A percentile compares a stretch with the other conserved stretches of the same genome.
Conservation (phyloP, 2,329 filamentous ascomycete species). For the Colletotrichum cordylinicola region DNA sequence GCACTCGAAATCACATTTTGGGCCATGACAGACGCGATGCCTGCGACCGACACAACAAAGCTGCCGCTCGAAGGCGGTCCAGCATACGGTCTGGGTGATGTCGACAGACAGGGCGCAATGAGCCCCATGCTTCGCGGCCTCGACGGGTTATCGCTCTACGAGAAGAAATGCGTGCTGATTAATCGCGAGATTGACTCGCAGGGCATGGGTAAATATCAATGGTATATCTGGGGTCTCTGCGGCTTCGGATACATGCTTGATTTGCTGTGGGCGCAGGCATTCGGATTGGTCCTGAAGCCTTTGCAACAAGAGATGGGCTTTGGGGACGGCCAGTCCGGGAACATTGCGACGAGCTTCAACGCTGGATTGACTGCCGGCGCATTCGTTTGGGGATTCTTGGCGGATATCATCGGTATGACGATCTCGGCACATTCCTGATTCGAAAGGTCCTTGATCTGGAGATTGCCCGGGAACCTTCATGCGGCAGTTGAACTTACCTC, state of each 20-base stretch:
- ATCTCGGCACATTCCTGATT: not conserved
- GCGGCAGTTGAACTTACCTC: not conserved
- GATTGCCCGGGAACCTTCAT: not conserved
- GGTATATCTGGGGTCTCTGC: slow-evolving; percentile 57
- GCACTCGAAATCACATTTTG: not conserved
- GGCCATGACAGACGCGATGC: not conserved
- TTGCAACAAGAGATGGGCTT: slow-evolving; percentile 64
- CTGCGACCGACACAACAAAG: not conserved
- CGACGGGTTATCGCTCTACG: slow-evolving; percentile 33
- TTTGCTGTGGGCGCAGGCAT: slow-evolving; percentile 63
- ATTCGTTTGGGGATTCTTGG: slow-evolving; percentile 60
- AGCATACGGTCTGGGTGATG: not conserved
- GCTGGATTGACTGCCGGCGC: slow-evolving; percentile 61
- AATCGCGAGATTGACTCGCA: slow-evolving; percentile 54
- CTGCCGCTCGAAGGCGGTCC: not conserved
- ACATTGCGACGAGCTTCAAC: slow-evolving; percentile 60
- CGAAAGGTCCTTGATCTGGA: not conserved
- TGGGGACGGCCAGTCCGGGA: slow-evolving; percentile 38
- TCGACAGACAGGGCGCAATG: not conserved
- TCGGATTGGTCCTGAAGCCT: slow-evolving; percentile 58
- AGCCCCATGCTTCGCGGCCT: slow-evolving; percentile 16
- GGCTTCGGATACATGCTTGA: slow-evolving; percentile 63
- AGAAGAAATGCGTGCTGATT: slow-evolving; percentile 40
- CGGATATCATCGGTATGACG: slow-evolving; percentile 50
- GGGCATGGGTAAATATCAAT: slow-evolving; percentile 60